Evolutionary conservation across 768 basidiomycete genomes (phyloP).

Genomic region (Psilocybe cubensis): DNA sequence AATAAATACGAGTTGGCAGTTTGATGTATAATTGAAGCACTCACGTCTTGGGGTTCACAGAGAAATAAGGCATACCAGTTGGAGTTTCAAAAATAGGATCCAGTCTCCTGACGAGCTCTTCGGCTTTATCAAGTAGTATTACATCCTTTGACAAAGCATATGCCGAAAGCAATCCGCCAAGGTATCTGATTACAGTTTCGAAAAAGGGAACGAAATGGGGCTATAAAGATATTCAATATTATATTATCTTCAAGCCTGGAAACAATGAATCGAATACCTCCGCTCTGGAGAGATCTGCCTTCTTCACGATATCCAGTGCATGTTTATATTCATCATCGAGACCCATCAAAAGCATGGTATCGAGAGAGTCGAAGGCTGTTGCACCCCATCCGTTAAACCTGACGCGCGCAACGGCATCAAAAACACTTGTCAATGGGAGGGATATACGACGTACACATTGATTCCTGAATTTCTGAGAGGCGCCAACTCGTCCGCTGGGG

Average conservation of each 20-base stretch:
- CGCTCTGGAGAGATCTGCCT: conserved; percentile 51
- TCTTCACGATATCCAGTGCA: conserved; percentile 56
- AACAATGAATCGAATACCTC: conserved; percentile 30
- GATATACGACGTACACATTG: conserved; percentile 49
- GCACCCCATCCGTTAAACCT: conserved; percentile 86
- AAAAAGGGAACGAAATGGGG: conserved; percentile 58
- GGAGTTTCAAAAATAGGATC: conserved; percentile 73
- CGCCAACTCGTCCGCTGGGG: conserved; percentile 63
- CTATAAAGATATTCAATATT: conserved; percentile 2
- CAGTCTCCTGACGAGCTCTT: conserved; percentile 76
- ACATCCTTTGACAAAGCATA: conserved; percentile 73
- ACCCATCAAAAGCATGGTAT: conserved; percentile 85
- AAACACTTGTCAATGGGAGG: not conserved
- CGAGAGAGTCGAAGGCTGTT: conserved; percentile 79
- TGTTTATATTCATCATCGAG: conserved; percentile 70
- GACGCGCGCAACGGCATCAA: not conserved
- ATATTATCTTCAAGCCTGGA: not conserved
- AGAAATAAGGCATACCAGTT: conserved; percentile 71
- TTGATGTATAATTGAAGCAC: conserved; percentile 16
- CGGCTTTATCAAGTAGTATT: conserved; percentile 68
- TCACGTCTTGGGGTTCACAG: conserved; percentile 68
- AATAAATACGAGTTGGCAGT: not conserved
- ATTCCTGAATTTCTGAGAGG: conserved; percentile 51
- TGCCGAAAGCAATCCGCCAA: conserved; percentile 86
- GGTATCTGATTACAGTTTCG: conserved; percentile 88